A percentile compares a stretch with the other conserved stretches of the same genome.
phyloP scores from a whole-genome alignment of 2,329 filamentous ascomycete species.

The Fusarium euwallaceae region DNA sequence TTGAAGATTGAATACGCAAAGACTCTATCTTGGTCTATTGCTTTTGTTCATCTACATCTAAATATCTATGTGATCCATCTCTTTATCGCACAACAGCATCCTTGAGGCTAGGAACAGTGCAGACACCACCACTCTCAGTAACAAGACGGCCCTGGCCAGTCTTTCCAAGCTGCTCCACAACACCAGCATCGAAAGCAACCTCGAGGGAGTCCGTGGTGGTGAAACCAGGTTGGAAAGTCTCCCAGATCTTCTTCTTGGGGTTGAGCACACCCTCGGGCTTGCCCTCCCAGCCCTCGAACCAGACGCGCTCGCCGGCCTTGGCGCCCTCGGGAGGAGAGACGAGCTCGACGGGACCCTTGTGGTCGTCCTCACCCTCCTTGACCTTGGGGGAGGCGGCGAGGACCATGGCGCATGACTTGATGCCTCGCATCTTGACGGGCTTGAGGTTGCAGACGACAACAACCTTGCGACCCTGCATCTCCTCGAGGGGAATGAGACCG shows the following conservation, averaged over 20 bases:
- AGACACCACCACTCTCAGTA: slow-evolving; percentile 82
- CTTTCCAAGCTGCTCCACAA: slow-evolving; percentile 81
- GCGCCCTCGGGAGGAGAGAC: slow-evolving; percentile 84
- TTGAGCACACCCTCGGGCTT: slow-evolving; percentile 95
- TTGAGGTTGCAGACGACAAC: slow-evolving; percentile 98
- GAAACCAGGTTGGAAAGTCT: slow-evolving; percentile 95
- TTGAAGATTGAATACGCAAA: background rate
- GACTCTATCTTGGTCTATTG: background rate
- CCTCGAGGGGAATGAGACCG: slow-evolving; percentile 89
- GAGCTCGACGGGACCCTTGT: slow-evolving; percentile 92
- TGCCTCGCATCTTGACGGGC: slow-evolving; percentile 97
- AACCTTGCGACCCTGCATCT: slow-evolving; percentile 97
- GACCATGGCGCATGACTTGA: slow-evolving; percentile 87
- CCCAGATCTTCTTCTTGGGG: slow-evolving; percentile 99
- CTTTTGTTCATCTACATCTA: slow-evolving; percentile 26
- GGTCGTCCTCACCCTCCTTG: slow-evolving; percentile 86
- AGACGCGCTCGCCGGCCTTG: slow-evolving; percentile 87
- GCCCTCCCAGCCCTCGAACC: slow-evolving; percentile 94
- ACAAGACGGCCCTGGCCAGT: slow-evolving; percentile 77
- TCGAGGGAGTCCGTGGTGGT: slow-evolving; percentile 85
- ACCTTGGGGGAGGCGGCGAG: slow-evolving; percentile 90
- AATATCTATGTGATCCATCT: background rate
- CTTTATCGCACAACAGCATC: slow-evolving; percentile 84
- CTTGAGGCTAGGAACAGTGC: slow-evolving; percentile 85
- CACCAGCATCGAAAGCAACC: slow-evolving; percentile 86